These are phyloP conservation scores for Coprinopsis marcescibilis DNA, from an alignment of 768 basidiomycete species.

Conservation along the genomic window DNA sequence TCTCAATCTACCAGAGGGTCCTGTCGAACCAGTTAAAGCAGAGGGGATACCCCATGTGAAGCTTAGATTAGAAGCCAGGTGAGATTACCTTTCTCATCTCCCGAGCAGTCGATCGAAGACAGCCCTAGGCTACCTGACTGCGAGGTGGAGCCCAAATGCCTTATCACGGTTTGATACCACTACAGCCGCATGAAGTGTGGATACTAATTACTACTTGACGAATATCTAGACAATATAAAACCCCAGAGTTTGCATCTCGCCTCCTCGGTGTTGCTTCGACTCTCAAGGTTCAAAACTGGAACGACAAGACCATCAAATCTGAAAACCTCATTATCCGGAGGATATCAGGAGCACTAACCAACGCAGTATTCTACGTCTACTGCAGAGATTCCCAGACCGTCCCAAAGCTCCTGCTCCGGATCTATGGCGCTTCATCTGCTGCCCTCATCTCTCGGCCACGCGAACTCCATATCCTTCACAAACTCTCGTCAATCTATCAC, in stretches of 20 bases:
- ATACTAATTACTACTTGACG: conserved; percentile 16
- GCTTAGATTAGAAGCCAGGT: conserved; percentile 63
- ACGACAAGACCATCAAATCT: conserved; percentile 36
- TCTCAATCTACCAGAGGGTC: conserved; percentile 29
- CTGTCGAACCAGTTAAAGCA: conserved; percentile 40
- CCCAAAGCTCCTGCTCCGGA: conserved; percentile 76
- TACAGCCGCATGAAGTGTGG: neutral
- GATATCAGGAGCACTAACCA: conserved; percentile 90
- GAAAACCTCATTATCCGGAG: conserved; percentile 59
- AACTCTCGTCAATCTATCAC: conserved; percentile 80
- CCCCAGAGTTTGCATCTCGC: conserved; percentile 45
- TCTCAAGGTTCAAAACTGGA: conserved; percentile 59
- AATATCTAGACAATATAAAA: conserved; percentile 56
- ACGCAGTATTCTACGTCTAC: conserved; percentile 95
- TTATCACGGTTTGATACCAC: conserved; percentile 23
- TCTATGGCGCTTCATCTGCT: conserved; percentile 87
- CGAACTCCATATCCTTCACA: conserved; percentile 84
- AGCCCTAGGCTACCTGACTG: conserved; percentile 27
- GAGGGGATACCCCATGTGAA: conserved; percentile 59
- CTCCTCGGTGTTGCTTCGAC: conserved; percentile 51
- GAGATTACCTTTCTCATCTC: conserved; percentile 32
- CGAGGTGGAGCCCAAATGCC: conserved; percentile 15
- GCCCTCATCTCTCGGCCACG: conserved; percentile 81
- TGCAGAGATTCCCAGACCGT: conserved; percentile 45
- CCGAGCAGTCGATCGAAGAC: conserved; percentile 27